phyloP scores from a whole-genome alignment of 2,329 filamentous ascomycete species.

The Penicillium sp. region DNA sequence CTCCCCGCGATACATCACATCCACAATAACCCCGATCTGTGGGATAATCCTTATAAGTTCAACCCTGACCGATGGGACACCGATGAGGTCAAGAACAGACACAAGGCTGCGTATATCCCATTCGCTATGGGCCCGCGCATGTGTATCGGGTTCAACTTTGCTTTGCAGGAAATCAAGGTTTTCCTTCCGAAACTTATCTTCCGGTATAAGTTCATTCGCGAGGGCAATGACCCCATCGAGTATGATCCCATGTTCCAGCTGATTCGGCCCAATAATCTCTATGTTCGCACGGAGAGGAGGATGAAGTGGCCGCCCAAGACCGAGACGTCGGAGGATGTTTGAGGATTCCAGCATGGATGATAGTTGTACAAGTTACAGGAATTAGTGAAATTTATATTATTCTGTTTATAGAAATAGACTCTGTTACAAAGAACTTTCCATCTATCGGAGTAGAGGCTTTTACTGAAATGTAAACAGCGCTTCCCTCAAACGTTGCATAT shows the following conservation, averaged over 20 bases:
- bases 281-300: conserved; percentile 20
- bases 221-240: conserved; percentile 50
- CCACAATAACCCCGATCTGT: conserved; percentile 54
- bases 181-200: conserved; percentile 57
- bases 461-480: too few relatives aligned
- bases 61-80: conserved; percentile 61
- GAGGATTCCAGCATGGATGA: neutral
- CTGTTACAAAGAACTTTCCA: neutral
- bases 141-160: conserved; percentile 66
- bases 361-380: neutral
- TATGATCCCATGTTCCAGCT: conserved; percentile 33
- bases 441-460: too few relatives aligned
- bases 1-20: conserved; percentile 51
- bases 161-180: conserved; percentile 60
- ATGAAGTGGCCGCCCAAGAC: conserved; percentile 16
- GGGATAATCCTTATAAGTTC: conserved; percentile 59
- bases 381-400: neutral
- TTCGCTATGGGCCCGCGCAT: conserved; percentile 58
- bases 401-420: neutral
- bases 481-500: neutral
- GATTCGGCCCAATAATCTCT: conserved; percentile 29
- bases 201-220: conserved; percentile 56
- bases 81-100: conserved; percentile 50
- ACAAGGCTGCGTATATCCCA: conserved; percentile 55
- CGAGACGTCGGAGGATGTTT: neutral